A percentile compares a stretch with the other conserved stretches of the same genome.
phyloP scores from a whole-genome alignment of 2,329 filamentous ascomycete genomes.

The Ophiosphaerella herpotricha region DNA sequence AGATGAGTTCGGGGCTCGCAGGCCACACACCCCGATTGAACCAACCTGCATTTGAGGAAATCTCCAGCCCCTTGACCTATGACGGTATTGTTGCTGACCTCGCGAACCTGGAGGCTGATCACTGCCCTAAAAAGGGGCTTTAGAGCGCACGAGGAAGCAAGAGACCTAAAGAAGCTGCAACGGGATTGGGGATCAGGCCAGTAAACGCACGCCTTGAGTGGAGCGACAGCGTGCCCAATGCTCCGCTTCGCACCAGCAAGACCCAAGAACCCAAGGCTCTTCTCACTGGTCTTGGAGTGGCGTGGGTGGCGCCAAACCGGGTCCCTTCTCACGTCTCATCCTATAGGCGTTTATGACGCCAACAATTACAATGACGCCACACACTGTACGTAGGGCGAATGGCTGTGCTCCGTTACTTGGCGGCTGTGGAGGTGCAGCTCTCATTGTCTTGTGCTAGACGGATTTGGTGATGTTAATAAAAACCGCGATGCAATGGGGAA shows the following conservation, averaged over 20 bases:
- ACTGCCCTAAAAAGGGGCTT: constrained; percentile 26
- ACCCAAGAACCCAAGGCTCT: constrained; percentile 23
- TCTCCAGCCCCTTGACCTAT: constrained; percentile 20
- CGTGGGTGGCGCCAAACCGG: constrained; percentile 37
- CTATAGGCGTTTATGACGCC: constrained; percentile 19
- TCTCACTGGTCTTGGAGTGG: constrained; percentile 30
- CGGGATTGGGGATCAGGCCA: constrained; percentile 27
- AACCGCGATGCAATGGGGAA: constrained; percentile 12
- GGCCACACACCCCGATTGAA: constrained; percentile 17
- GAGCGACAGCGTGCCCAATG: constrained; percentile 19
- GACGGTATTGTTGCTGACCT: constrained; percentile 9
- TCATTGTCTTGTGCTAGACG: constrained; percentile 21
- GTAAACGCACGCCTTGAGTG: constrained; percentile 16
- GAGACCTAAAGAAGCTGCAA: constrained; percentile 21
- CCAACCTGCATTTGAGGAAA: constrained; percentile 20
- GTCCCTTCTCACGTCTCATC: constrained; percentile 24
- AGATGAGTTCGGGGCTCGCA: constrained; percentile 27
- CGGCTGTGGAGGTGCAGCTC: constrained; percentile 32
- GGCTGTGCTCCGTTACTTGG: constrained; percentile 33
- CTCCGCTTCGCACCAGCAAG: constrained; percentile 24
- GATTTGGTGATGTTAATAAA: constrained; percentile 19
- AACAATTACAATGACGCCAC: constrained; percentile 38
- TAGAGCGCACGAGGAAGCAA: constrained; percentile 34
- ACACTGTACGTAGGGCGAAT: constrained; percentile 38
- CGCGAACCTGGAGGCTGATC: constrained; percentile 28